These are phyloP conservation scores for Leccinum boreale DNA, from an alignment of 768 basidiomycete genomes.

Conservation along the genomic window DNA sequence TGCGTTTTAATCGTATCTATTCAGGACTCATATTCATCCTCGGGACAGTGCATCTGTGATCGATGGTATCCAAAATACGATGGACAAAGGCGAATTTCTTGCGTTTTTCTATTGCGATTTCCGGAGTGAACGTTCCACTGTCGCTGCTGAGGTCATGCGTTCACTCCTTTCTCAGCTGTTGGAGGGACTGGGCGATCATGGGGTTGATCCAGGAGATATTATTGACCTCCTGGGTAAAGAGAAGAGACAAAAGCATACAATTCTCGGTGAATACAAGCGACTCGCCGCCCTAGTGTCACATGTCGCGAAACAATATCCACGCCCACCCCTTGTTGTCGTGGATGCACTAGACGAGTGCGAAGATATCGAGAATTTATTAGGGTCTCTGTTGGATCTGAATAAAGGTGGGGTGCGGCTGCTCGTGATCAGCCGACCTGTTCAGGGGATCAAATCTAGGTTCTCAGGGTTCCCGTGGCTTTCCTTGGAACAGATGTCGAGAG, in stretches of 20 bases:
- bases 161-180: not conserved
- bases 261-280: not conserved
- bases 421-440: not conserved
- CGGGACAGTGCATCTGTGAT: not conserved
- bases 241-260: not conserved
- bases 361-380: conserved; percentile 1
- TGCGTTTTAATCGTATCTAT: not conserved
- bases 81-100: not conserved
- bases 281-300: not conserved
- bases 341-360: conserved; percentile 20
- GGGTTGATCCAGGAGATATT: not conserved
- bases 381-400: not conserved
- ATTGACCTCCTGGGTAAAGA: not conserved
- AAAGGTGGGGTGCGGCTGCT: conserved; percentile 3
- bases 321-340: conserved; percentile 4
- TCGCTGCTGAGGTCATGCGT: not conserved
- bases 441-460: conserved; percentile 7
- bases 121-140: not conserved
- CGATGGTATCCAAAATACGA: not conserved
- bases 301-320: not conserved
- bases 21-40: not conserved
- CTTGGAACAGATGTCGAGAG: not conserved
- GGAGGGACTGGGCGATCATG: not conserved
- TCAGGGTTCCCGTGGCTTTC: not conserved
- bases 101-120: not conserved